Conservation (phyloP, 1,284 basidiomycete genomes). For the Ustilago cynodontis region DNA sequence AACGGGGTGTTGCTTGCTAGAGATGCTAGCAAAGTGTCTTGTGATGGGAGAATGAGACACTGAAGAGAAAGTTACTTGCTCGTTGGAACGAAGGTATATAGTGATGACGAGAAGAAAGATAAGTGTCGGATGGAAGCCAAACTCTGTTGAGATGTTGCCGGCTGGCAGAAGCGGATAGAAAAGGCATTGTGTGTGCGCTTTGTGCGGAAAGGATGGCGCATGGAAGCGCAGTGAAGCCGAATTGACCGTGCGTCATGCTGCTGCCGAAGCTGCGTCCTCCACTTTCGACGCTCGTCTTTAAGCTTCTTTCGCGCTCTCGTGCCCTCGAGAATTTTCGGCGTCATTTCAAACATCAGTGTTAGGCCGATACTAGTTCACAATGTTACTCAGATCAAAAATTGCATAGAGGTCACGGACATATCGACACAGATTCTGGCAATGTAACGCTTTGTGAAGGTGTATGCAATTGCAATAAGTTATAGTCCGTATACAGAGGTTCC, state of each 20-base stretch:
- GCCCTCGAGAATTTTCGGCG: slow-evolving; percentile 27
- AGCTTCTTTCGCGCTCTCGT: slow-evolving; percentile 31
- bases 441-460: background rate
- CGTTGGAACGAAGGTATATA: background rate
- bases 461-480: slow-evolving; percentile 10
- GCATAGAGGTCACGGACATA: background rate
- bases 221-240: slow-evolving; percentile 11
- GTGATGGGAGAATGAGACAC: background rate
- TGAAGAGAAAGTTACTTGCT: background rate
- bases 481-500: slow-evolving; percentile 1
- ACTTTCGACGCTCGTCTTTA: slow-evolving; percentile 25
- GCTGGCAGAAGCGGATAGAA: background rate
- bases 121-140: background rate
- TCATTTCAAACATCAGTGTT: background rate
- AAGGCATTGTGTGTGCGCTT: background rate
- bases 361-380: background rate
- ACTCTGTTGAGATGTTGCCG: too few species aligned
- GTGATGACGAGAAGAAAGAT: slow-evolving; percentile 6
- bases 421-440: background rate
- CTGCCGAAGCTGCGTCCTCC: slow-evolving; percentile 20
- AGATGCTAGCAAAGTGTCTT: background rate
- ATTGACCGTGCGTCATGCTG: slow-evolving; percentile 26
- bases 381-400: background rate
- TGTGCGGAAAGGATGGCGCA: background rate
- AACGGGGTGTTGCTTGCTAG: background rate